Evolutionary conservation across 2,329 filamentous ascomycete species (phyloP).

Genomic region (Ophidiomyces ophidiicola): DNA sequence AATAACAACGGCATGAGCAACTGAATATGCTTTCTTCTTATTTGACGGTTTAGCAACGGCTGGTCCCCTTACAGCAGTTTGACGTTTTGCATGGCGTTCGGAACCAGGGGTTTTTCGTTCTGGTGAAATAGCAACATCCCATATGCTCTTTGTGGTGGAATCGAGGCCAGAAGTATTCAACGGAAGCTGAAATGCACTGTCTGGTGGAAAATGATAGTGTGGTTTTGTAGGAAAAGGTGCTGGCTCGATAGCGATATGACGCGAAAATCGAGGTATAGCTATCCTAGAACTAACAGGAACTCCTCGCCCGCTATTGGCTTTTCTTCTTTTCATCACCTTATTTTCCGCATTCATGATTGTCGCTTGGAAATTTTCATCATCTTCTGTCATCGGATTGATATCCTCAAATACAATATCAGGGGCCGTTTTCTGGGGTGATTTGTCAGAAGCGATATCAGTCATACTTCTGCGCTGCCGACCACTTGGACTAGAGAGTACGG

Average conservation of each 20-base stretch:
- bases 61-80: neutral
- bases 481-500: slow-evolving; percentile 29
- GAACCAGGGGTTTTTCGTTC: slow-evolving; percentile 15
- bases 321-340: slow-evolving; percentile 28
- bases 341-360: slow-evolving; percentile 25
- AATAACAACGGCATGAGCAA: slow-evolving; percentile 11
- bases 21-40: slow-evolving; percentile 1
- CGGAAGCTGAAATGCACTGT: too few species aligned
- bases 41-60: neutral
- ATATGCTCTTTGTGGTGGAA: slow-evolving; percentile 20
- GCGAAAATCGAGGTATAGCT: neutral
- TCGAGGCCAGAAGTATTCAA: neutral
- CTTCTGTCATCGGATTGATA: slow-evolving; percentile 28
- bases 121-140: slow-evolving; percentile 29
- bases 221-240: too few species aligned
- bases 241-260: too few species aligned
- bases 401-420: slow-evolving; percentile 22
- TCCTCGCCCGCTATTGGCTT: slow-evolving; percentile 24
- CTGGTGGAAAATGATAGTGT: too few species aligned
- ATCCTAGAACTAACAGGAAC: slow-evolving; percentile 10
- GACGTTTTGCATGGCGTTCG: neutral
- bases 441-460: slow-evolving; percentile 33
- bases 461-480: slow-evolving; percentile 28
- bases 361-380: slow-evolving; percentile 31
- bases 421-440: slow-evolving; percentile 24